Percentiles rank a stretch among this genome's conserved stretches.
Evolutionary conservation across 345 rosid species (phyloP).

Genomic region (Salix viminalis): DNA sequence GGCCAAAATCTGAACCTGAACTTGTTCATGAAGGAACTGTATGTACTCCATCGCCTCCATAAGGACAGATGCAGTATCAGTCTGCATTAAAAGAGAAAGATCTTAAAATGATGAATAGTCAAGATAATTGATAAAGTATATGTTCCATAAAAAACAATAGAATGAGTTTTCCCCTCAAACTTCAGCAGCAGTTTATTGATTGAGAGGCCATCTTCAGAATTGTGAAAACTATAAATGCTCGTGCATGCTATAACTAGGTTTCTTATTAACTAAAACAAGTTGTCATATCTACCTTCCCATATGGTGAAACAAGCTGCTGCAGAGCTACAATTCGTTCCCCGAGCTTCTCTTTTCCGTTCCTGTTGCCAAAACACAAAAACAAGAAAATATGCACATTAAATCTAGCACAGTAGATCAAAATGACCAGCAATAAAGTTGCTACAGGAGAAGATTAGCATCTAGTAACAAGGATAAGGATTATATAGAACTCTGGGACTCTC

Average conservation of each 20-base stretch:
- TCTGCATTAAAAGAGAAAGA: constrained; percentile 43
- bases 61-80: constrained; percentile 97
- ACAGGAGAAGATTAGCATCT: background rate
- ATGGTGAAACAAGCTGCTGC: constrained; percentile 94
- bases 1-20: constrained; percentile 56
- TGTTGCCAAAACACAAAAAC: constrained; percentile 29
- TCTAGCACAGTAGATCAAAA: background rate
- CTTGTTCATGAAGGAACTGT: constrained; percentile 91
- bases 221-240: background rate
- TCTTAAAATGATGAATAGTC: background rate
- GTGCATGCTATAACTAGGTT: background rate
- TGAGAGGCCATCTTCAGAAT: background rate
- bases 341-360: constrained; percentile 83
- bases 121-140: background rate
- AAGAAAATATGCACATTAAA: background rate
- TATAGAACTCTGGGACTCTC: background rate
- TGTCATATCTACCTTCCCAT: constrained; percentile 66
- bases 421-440: background rate
- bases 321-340: constrained; percentile 81
- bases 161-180: background rate
- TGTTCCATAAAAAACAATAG: background rate
- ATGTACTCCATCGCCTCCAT: constrained; percentile 82
- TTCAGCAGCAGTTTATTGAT: background rate
- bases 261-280: background rate
- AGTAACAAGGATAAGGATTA: background rate